Percentiles rank a stretch among this genome's conserved stretches.
Conservation (phyloP, 2,329 filamentous ascomycete genomes). For the Davidsoniella eucalypti region DNA sequence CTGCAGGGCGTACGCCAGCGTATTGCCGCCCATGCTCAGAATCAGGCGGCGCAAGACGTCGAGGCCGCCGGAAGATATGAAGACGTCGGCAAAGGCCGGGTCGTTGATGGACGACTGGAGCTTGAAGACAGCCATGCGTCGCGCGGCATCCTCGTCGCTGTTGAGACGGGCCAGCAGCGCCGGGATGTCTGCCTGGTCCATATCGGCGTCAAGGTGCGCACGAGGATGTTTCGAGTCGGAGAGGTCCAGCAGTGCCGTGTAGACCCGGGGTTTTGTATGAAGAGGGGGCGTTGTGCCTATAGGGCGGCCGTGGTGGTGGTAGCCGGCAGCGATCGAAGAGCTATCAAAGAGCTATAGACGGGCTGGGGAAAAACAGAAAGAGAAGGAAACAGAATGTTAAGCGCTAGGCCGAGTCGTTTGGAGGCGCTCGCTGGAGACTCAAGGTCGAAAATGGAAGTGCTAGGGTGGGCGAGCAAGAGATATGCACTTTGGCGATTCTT, state of each 20-base stretch:
- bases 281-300: too few species aligned
- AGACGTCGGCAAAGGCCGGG: constrained; percentile 88
- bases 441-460: too few species aligned
- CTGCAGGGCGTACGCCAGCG: constrained; percentile 84
- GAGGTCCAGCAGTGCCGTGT: neutral
- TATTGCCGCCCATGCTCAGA: constrained; percentile 77
- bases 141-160: constrained; percentile 70
- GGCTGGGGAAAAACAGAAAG: too few species aligned
- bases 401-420: too few species aligned
- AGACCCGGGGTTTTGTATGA: too few species aligned
- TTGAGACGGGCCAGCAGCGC: constrained; percentile 46
- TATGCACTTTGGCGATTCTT: too few species aligned
- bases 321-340: too few species aligned
- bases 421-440: too few species aligned
- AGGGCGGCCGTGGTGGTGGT: too few species aligned
- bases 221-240: neutral
- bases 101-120: constrained; percentile 90
- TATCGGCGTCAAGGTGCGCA: constrained; percentile 17
- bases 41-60: constrained; percentile 67
- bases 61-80: constrained; percentile 79
- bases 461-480: too few species aligned
- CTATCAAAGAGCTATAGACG: too few species aligned
- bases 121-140: constrained; percentile 99
- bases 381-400: too few species aligned
- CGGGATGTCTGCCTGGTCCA: constrained; percentile 53